These are phyloP conservation scores for Aspergillus felis DNA, from an alignment of 2,329 filamentous ascomycete genomes.

Conservation along the genomic window DNA sequence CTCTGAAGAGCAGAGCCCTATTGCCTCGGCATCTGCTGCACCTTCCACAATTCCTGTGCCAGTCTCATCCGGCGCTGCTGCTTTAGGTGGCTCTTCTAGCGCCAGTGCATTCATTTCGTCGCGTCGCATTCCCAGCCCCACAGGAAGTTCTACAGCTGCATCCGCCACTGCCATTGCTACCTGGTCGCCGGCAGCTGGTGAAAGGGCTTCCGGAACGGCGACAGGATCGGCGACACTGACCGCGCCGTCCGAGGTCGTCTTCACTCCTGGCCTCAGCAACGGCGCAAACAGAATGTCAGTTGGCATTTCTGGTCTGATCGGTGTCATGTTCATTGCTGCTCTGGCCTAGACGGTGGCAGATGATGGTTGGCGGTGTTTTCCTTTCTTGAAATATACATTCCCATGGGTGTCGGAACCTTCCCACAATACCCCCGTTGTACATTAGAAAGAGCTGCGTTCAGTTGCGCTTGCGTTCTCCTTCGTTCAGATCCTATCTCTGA, in stretches of 20 bases:
- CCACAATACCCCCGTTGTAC: neutral
- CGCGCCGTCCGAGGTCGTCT: slow-evolving; percentile 11
- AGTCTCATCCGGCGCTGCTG: neutral
- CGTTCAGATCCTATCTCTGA: neutral
- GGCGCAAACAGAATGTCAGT: slow-evolving; percentile 17
- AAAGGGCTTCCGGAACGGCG: neutral
- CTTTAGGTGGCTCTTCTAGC: neutral
- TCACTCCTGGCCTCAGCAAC: slow-evolving; percentile 21
- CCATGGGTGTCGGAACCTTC: neutral
- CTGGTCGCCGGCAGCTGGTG: neutral
- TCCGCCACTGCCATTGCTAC: neutral
- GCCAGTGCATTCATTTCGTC: neutral
- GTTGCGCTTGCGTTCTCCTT: neutral
- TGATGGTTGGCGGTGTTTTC: neutral
- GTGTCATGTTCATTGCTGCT: slow-evolving; percentile 14
- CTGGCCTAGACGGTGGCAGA: slow-evolving; percentile 9
- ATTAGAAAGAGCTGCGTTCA: neutral
- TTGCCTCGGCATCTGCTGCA: neutral
- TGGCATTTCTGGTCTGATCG: slow-evolving; percentile 11
- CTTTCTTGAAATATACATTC: neutral
- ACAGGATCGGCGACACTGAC: slow-evolving; percentile 2
- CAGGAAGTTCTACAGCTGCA: neutral
- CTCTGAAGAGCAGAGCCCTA: neutral
- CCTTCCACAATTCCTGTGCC: neutral
- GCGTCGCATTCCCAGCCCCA: neutral